Base-by-base conservation (phyloP, 495 filamentous ascomycete genomes). In the Talaromyces nanjingensis region DNA sequence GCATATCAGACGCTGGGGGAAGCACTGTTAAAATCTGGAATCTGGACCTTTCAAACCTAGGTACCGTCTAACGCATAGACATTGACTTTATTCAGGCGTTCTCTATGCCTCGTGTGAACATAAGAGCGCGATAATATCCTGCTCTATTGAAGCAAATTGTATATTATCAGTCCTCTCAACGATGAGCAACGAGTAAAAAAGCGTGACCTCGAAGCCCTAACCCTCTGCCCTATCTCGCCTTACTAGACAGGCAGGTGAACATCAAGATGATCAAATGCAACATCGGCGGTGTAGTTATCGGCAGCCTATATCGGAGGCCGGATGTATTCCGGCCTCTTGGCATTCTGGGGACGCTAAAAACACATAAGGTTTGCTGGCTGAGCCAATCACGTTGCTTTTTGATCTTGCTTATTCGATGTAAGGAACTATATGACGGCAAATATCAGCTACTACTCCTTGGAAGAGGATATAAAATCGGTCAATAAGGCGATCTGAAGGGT, bases 311-410 rank as follows among this genome's bases (percentile, higher is more conserved):
- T 63, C 77, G 77, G 77, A 77, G 76, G 76, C 76, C 76, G 74
- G 76, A 60, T 67, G 60, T 67, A 76, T 78, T 76, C 76, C 76
- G 78, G 76, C 76, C 75, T 77, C 71, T 63, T 57, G 61, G 49
- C 25, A 45, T 47, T 25, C 1, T 45, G 29, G 22, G 68, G 24
- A 16, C 60, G 27, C 60, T 53, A 34, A 24, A 11, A 0, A 6
- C 3, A 8, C 6, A n/a, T n/a, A 22, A 27, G 24, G 14, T 47
- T 61, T 25, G 34, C 20, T 4, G 24, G 11, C 52, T 37, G 16
- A 27, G 47, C 60, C 60, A 62, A 62, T 54, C 60, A 34, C 45
- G n/a, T 20, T 8, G 25, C 31, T 22, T 47, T 37, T 6, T 52
- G 22, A 11, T 29, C 39, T 29, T 47, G 18, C 59, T 42, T 20